Percentiles rank a stretch among this genome's conserved stretches.
Evolutionary conservation across 768 basidiomycete species (phyloP).

Genomic region (Gloeopeniophorella convolvens): DNA sequence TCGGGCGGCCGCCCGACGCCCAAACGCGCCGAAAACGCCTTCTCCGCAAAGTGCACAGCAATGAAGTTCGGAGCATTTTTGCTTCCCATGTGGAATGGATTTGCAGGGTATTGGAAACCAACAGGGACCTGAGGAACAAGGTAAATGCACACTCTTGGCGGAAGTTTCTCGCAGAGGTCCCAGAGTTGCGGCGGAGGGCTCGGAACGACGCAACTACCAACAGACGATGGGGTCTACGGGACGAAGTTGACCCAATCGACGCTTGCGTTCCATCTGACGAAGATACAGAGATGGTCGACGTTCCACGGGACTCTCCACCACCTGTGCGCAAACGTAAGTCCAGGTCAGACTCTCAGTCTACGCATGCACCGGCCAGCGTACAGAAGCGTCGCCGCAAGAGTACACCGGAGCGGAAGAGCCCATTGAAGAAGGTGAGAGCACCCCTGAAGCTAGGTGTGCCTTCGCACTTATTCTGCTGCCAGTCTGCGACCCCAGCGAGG

Average conservation of each 20-base stretch:
- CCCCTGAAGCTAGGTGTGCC: too few relatives aligned
- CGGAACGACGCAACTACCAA: background rate
- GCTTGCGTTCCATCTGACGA: too few relatives aligned
- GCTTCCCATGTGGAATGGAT: constrained; percentile 57
- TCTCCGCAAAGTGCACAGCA: constrained; percentile 41
- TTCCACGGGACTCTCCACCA: background rate
- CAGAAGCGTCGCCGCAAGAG: background rate
- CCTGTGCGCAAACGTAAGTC: background rate
- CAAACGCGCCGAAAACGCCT: constrained; percentile 31
- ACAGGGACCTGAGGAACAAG: constrained; percentile 27
- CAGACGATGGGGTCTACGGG: background rate
- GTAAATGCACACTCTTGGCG: constrained; percentile 45
- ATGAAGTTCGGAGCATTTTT: constrained; percentile 45
- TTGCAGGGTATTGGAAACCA: constrained; percentile 34
- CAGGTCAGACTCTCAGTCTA: too few relatives aligned
- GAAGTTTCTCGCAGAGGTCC: constrained; percentile 29
- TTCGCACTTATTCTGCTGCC: background rate
- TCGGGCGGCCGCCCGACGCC: background rate
- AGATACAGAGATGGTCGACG: background rate
- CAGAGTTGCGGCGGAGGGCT: background rate
- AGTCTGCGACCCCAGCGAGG: background rate
- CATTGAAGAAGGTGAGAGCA: background rate
- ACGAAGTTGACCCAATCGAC: background rate
- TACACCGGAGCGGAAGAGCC: background rate
- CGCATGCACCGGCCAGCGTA: too few relatives aligned